Evolutionary conservation across 495 filamentous ascomycete genomes (phyloP), one percentile per base, ranked within the genome.

Genomic region (Choiromyces venosus): DNA sequence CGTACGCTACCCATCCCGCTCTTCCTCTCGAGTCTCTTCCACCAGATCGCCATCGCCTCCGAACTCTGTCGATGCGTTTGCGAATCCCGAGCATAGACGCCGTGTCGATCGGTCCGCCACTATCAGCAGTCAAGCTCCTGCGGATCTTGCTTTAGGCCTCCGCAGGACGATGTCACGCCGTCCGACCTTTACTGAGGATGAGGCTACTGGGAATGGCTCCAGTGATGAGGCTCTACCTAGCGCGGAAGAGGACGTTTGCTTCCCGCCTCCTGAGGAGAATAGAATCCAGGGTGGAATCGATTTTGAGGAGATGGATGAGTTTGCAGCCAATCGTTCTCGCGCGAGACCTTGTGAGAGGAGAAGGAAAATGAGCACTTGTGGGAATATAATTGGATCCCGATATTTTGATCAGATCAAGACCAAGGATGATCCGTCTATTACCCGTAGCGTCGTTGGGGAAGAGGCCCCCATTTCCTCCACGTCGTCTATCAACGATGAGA

Each of bases 1-100:
- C 38, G 82, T 73, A 71, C 78, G 74, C 64, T 80, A 71, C 67
- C 78, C 83, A 9, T 89, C 88, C 8, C 91, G 89, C 5, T 82
- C 85, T 5, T 88, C 87, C 9, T 88, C 87, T 44, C 75, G 74
- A 25, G 25, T 14, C 52, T 5, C 52, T 61, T 61, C 52, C 10
- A 33, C 52, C 25, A 87, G 92, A 37, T 92, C 92, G 2, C 85
- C 87, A 0, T 99, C 96, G 25, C 94, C 93, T 16, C 94, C 95
- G 2, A 98, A 97, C 82, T 99, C 95, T 4, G 95, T 99, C 36
- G 94, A 97, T 82, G 95, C 95, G 21, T 99, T 99, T 82, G 96
- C 94, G 4, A 93, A 95, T 75, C 88, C 88, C 52, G 85, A 88
- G 37, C 74, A 74, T 42, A 86, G 87, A 33, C 85, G 87, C 18